These are phyloP conservation scores for Hericium alpestre DNA, from an alignment of 768 basidiomycete species.

Conservation along the genomic window DNA sequence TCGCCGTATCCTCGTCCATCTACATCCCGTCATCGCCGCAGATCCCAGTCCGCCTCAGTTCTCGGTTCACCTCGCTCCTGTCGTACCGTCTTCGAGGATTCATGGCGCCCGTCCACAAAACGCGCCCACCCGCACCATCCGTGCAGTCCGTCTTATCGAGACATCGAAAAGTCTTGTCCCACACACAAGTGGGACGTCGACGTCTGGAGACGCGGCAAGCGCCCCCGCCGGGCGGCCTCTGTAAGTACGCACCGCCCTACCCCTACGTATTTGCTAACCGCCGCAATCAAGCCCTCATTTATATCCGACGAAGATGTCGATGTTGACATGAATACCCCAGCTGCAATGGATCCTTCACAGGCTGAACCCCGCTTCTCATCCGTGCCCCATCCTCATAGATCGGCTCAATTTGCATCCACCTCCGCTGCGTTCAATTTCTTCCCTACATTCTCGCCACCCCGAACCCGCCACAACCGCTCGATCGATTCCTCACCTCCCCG, in stretches of 20 bases:
- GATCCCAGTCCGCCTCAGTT: slow-evolving; percentile 23
- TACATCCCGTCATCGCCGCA: slow-evolving; percentile 21
- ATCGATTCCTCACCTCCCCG: slow-evolving; percentile 1
- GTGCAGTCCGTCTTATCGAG: slow-evolving; percentile 15
- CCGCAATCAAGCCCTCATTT: too few species aligned
- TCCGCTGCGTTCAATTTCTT: slow-evolving; percentile 26
- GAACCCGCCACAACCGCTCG: slow-evolving; percentile 1
- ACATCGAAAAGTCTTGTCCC: slow-evolving; percentile 5
- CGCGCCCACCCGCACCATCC: slow-evolving; percentile 24
- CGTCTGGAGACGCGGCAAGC: slow-evolving; percentile 43
- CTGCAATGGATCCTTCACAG: not conserved
- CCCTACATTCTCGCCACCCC: slow-evolving; percentile 8
- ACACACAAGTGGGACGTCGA: slow-evolving; percentile 42
- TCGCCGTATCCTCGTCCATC: too few species aligned
- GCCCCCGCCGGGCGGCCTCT: slow-evolving; percentile 36
- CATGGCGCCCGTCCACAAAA: slow-evolving; percentile 22
- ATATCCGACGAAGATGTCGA: not conserved
- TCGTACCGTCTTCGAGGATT: too few species aligned
- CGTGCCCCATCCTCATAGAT: not conserved
- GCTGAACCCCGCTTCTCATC: slow-evolving; percentile 2
- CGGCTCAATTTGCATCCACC: slow-evolving; percentile 15
- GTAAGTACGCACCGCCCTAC: slow-evolving; percentile 23
- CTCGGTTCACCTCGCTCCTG: slow-evolving; percentile 29
- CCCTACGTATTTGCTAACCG: too few species aligned
- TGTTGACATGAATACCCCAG: not conserved